Conservation (phyloP, 169 alveolate species). For the Eimeria necatrix region DNA sequence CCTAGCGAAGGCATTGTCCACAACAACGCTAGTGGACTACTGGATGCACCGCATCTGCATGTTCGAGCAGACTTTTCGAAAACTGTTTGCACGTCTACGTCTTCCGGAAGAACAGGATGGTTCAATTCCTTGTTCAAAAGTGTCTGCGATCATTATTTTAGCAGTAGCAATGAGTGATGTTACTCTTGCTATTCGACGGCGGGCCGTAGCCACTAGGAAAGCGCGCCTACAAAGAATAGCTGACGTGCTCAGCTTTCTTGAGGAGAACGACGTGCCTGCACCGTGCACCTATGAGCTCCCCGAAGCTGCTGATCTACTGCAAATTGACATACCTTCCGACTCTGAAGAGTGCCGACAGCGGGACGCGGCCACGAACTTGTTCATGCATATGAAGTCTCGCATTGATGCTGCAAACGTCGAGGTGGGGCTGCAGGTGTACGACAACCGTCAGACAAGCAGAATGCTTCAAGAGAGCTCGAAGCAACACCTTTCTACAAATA, state of each 20-base stretch:
- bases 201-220: conserved; percentile 38
- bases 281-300: conserved; percentile 56
- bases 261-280: conserved; percentile 25
- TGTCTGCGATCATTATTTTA: conserved; percentile 54
- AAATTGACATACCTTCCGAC: neutral
- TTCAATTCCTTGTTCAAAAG: conserved; percentile 42
- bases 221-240: neutral
- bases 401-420: conserved; percentile 35
- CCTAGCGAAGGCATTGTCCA: neutral
- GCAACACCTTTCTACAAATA: neutral
- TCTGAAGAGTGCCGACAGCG: conserved; percentile 39
- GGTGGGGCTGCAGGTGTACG: conserved; percentile 12
- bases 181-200: conserved; percentile 43
- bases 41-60: conserved; percentile 57
- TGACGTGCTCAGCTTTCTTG: conserved; percentile 41
- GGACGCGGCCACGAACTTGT: neutral
- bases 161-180: conserved; percentile 66
- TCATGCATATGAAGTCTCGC: conserved; percentile 66
- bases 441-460: neutral
- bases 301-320: conserved; percentile 27
- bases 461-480: neutral
- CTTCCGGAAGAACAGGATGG: conserved; percentile 57
- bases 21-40: conserved; percentile 10
- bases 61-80: conserved; percentile 26
- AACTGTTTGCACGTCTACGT: conserved; percentile 51